phyloP scores from a whole-genome alignment of 352 stramenopile genomes.

The Pilasporangium apinafurcum region DNA sequence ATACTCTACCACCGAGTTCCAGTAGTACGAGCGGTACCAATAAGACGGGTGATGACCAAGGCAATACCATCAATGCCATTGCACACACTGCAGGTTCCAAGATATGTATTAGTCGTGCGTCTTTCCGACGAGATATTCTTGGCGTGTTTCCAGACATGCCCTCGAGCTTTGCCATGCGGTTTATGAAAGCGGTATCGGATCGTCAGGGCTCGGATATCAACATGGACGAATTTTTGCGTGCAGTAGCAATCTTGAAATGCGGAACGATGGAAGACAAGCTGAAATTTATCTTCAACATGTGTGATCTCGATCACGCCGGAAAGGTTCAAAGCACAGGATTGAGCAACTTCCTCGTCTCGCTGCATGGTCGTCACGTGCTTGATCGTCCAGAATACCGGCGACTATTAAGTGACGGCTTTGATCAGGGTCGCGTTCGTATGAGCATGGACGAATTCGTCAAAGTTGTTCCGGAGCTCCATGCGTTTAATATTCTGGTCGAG shows the following conservation, averaged over 20 bases:
- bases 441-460: constrained; percentile 66
- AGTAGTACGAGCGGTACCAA: constrained; percentile 10
- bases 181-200: constrained; percentile 85
- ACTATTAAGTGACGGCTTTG: constrained; percentile 73
- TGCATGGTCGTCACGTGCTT: constrained; percentile 70
- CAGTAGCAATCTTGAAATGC: constrained; percentile 67
- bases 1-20: constrained; percentile 6
- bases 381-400: constrained; percentile 69
- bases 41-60: constrained; percentile 36
- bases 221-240: constrained; percentile 84
- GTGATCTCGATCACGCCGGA: constrained; percentile 76
- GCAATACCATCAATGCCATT: constrained; percentile 46
- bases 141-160: constrained; percentile 87
- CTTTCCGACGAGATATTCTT: constrained; percentile 81
- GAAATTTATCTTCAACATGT: constrained; percentile 85
- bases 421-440: constrained; percentile 75
- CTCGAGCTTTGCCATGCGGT: constrained; percentile 84
- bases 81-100: constrained; percentile 67
- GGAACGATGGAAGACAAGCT: constrained; percentile 73
- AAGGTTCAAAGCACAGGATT: constrained; percentile 84
- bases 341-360: constrained; percentile 80
- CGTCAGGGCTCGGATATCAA: constrained; percentile 81
- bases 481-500: constrained; percentile 53
- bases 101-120: constrained; percentile 76
- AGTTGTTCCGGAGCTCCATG: constrained; percentile 44